These are phyloP conservation scores for Aspergillus sp. DNA, from an alignment of 2,329 filamentous ascomycete species.

Conservation along the genomic window DNA sequence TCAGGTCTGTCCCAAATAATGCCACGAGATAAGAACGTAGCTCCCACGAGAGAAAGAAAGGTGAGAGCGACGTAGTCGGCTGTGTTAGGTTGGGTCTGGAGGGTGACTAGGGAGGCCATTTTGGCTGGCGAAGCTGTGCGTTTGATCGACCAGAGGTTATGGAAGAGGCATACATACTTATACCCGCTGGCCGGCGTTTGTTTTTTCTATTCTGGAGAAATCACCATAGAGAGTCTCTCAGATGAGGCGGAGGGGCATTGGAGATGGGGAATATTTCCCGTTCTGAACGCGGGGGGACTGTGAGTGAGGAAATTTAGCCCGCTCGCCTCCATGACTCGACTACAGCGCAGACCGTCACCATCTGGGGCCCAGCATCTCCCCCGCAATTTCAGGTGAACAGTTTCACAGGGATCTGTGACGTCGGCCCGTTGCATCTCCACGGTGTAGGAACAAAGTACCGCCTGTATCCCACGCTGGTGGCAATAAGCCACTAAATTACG, in stretches of 20 bases:
- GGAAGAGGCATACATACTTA: background rate
- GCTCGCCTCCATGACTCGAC: background rate
- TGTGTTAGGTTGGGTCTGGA: conserved; percentile 19
- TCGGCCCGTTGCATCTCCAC: no score
- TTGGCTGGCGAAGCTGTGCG: background rate
- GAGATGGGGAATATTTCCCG: conserved; percentile 11
- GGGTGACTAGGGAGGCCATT: conserved; percentile 3
- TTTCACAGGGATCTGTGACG: no score
- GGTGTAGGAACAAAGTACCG: no score
- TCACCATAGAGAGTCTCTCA: no score
- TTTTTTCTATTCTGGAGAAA: no score
- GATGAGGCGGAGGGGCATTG: background rate
- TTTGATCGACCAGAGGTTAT: background rate
- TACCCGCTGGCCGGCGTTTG: background rate
- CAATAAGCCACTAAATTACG: no score
- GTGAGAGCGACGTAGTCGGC: conserved; percentile 39
- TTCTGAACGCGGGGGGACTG: conserved; percentile 1
- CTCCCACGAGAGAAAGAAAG: conserved; percentile 35
- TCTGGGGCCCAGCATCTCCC: no score
- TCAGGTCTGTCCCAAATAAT: conserved; percentile 52
- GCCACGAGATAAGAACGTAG: conserved; percentile 45
- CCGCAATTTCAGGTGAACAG: no score
- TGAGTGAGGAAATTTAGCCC: conserved; percentile 15
- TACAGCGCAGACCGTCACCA: background rate
- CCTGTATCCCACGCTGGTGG: no score